Conservation (phyloP, 305 asterid genomes). For the Fraxinus velutina region DNA sequence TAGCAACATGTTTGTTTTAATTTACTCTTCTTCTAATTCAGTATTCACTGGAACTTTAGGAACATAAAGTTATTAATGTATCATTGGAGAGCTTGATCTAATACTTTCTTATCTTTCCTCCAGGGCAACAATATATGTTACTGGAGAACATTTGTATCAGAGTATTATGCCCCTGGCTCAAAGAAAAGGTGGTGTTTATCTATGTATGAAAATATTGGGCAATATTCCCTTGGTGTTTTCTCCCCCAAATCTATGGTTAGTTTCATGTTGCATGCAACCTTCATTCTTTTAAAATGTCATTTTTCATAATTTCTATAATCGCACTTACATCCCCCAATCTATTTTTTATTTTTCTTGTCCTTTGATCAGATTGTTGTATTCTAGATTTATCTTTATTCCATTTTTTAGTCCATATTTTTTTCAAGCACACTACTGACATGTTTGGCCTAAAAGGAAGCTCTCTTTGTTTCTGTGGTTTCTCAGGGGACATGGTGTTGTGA, state of each 20-base stretch:
- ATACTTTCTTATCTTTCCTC: background rate
- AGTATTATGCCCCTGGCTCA: constrained; percentile 53
- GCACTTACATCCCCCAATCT: background rate
- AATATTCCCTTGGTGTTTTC: constrained; percentile 36
- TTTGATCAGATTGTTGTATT: background rate
- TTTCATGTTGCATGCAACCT: constrained; percentile 2
- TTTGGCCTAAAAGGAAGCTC: background rate
- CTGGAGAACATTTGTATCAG: constrained; percentile 58
- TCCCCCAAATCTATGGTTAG: constrained; percentile 45
- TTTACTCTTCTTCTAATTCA: background rate
- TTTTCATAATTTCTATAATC: background rate
- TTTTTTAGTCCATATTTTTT: background rate
- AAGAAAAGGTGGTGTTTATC: constrained; percentile 68
- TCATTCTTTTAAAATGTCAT: background rate
- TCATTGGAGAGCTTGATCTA: background rate
- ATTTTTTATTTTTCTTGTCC: background rate
- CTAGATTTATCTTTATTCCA: background rate
- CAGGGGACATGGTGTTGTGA: constrained; percentile 59
- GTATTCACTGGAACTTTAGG: background rate
- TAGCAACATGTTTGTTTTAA: background rate
- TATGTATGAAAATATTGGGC: constrained; percentile 37
- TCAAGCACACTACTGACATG: background rate
- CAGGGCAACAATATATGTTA: constrained; percentile 48
- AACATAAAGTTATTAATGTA: background rate
- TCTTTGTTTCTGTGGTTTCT: constrained; percentile 17